Evolutionary conservation across 75 land plant genomes (phyloP).

Genomic region (Picea sitchensis): DNA sequence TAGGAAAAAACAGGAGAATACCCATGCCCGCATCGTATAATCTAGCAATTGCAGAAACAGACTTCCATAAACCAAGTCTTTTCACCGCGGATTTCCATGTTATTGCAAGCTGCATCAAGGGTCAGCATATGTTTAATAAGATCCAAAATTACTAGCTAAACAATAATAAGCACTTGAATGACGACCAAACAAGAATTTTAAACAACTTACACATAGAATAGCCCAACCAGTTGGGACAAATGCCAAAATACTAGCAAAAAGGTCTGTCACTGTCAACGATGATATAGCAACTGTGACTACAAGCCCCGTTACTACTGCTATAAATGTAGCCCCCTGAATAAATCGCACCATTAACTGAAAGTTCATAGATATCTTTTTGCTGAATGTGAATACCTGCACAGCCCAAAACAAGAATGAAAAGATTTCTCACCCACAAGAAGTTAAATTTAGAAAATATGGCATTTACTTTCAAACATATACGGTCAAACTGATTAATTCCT

Average conservation of each 20-base stretch:
- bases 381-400: constrained; percentile 69
- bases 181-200: neutral
- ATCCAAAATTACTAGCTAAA: neutral
- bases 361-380: constrained; percentile 50
- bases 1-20: constrained; percentile 69
- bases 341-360: constrained; percentile 74
- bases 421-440: neutral
- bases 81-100: constrained; percentile 63
- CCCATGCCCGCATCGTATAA: constrained; percentile 98
- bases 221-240: constrained; percentile 94
- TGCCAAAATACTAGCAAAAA: constrained; percentile 83
- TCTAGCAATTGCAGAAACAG: constrained; percentile 79
- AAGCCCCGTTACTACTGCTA: constrained; percentile 55
- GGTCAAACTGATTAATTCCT: neutral
- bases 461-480: neutral
- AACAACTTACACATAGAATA: constrained; percentile 71
- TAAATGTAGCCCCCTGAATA: constrained; percentile 60
- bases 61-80: constrained; percentile 73
- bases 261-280: constrained; percentile 57
- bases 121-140: neutral
- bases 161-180: neutral
- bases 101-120: constrained; percentile 62
- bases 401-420: constrained; percentile 1
- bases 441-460: no score
- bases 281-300: constrained; percentile 48